Percentiles rank a stretch among this genome's conserved stretches.
These are phyloP conservation scores for Malassezia globosa DNA, from an alignment of 1,284 basidiomycete species.

Conservation along the genomic window DNA sequence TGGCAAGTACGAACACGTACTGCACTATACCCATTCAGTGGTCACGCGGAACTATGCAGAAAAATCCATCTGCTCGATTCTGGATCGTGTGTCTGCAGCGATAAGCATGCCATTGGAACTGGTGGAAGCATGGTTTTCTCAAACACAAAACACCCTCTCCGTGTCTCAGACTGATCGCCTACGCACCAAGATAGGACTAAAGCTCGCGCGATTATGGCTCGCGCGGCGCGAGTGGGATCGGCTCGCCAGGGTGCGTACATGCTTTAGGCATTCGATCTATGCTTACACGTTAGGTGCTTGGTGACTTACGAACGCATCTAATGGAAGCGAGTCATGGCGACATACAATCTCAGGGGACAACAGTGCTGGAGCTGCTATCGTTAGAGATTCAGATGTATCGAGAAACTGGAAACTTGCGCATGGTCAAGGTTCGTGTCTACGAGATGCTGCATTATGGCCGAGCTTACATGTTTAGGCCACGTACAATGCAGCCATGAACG, in stretches of 20 bases:
- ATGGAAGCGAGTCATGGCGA: constrained; percentile 57
- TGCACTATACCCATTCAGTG: constrained; percentile 50
- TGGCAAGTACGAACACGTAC: constrained; percentile 67
- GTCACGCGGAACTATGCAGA: no score
- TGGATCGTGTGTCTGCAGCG: constrained; percentile 82
- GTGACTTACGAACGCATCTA: constrained; percentile 50
- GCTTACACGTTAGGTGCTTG: constrained; percentile 46
- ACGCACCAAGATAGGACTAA: constrained; percentile 88
- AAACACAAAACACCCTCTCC: constrained; percentile 73
- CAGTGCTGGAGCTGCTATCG: constrained; percentile 92
- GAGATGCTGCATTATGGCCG: no score
- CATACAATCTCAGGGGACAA: constrained; percentile 78
- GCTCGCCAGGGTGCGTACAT: constrained; percentile 48
- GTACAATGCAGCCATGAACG: constrained; percentile 82
- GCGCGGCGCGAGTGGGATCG: constrained; percentile 82
- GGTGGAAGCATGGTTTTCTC: constrained; percentile 88
- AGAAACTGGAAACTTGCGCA: constrained; percentile 85
- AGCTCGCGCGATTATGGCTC: constrained; percentile 92
- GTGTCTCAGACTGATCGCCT: constrained; percentile 95
- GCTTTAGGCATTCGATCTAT: no score
- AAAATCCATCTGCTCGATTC: constrained; percentile 94
- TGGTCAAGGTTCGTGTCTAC: constrained; percentile 56
- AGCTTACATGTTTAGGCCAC: constrained; percentile 57
- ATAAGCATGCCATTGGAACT: constrained; percentile 66
- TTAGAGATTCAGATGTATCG: constrained; percentile 99